phyloP scores from a whole-genome alignment of 768 basidiomycete genomes.

The Amanita exitialis region DNA sequence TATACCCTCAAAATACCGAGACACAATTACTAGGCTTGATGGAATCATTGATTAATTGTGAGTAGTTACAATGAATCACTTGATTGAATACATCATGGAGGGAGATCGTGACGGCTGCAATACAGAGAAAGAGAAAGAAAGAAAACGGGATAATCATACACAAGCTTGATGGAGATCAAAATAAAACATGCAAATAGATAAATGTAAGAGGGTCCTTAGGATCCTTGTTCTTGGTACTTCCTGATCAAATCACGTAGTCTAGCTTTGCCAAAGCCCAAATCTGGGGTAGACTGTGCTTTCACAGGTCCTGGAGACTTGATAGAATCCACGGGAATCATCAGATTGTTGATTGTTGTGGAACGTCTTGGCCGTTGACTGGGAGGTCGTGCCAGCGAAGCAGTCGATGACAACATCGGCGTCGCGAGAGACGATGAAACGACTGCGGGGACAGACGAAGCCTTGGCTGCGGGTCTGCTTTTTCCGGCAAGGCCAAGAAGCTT shows the following conservation, averaged over 20 bases:
- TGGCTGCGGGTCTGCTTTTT: conserved; percentile 29
- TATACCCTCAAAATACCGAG: not conserved
- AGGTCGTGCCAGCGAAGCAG: conserved; percentile 62
- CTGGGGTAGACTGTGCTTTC: conserved; percentile 17
- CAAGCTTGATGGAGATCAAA: not conserved
- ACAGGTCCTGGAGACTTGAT: conserved; percentile 6
- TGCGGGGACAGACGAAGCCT: conserved; percentile 61
- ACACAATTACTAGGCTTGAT: not conserved
- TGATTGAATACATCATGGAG: not conserved
- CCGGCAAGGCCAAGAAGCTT: conserved; percentile 10
- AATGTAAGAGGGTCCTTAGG: conserved; percentile 2
- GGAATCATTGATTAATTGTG: not conserved
- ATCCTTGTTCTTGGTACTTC: conserved; percentile 55
- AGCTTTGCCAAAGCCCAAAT: conserved; percentile 70
- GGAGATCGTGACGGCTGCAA: not conserved
- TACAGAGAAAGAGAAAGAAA: not conserved
- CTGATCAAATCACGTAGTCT: conserved; percentile 69
- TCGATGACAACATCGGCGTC: conserved; percentile 61
- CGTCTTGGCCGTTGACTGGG: conserved; percentile 1
- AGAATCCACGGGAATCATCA: not conserved
- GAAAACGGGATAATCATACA: not conserved
- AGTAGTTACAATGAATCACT: not conserved
- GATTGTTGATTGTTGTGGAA: not conserved
- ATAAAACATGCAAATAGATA: not conserved
- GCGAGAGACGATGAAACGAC: conserved; percentile 65